Percentiles rank a stretch among this genome's conserved stretches.
phyloP scores from a whole-genome alignment of 192 early-diverging fungal genomes.

The Kickxella alabastrina region DNA sequence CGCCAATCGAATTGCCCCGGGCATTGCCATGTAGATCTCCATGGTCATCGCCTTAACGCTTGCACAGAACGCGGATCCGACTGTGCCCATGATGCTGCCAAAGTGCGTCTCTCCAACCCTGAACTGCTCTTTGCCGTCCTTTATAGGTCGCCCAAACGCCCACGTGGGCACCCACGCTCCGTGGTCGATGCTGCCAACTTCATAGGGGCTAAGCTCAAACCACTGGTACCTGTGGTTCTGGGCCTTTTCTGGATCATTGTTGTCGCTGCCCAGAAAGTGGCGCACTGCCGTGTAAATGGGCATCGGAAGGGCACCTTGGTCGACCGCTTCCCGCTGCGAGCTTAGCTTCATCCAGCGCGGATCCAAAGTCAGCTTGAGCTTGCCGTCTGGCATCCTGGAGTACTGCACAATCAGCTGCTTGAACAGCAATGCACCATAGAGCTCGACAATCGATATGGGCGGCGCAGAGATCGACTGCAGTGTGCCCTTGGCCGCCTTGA shows the following conservation, averaged over 20 bases:
- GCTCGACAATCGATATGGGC: slow-evolving; percentile 46
- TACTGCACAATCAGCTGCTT: slow-evolving; percentile 43
- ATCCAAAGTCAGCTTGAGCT: slow-evolving; percentile 19
- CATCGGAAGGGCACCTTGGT: slow-evolving; percentile 61
- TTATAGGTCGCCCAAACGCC: slow-evolving; percentile 73
- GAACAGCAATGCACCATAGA: slow-evolving; percentile 51
- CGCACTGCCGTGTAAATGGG: slow-evolving; percentile 75
- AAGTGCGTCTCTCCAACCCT: slow-evolving; percentile 65
- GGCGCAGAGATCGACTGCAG: slow-evolving; percentile 22
- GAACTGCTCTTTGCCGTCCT: slow-evolving; percentile 57
- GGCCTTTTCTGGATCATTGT: slow-evolving; percentile 33
- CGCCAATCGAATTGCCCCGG: slow-evolving; percentile 17
- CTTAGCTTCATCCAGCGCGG: slow-evolving; percentile 36
- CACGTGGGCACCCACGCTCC: slow-evolving; percentile 74
- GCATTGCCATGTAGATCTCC: slow-evolving; percentile 39
- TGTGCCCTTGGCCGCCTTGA: slow-evolving; percentile 13
- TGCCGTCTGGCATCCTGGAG: slow-evolving; percentile 1
- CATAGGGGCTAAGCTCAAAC: slow-evolving; percentile 81
- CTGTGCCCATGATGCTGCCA: slow-evolving; percentile 61
- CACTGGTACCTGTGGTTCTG: slow-evolving; percentile 56
- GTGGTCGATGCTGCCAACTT: slow-evolving; percentile 74
- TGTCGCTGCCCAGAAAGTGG: slow-evolving; percentile 54
- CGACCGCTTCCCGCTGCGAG: slow-evolving; percentile 41
- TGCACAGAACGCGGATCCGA: slow-evolving; percentile 46
- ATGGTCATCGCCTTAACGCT: slow-evolving; percentile 46